phyloP scores from a whole-genome alignment of 345 rosid genomes.

The Eucalyptus cloeziana region DNA sequence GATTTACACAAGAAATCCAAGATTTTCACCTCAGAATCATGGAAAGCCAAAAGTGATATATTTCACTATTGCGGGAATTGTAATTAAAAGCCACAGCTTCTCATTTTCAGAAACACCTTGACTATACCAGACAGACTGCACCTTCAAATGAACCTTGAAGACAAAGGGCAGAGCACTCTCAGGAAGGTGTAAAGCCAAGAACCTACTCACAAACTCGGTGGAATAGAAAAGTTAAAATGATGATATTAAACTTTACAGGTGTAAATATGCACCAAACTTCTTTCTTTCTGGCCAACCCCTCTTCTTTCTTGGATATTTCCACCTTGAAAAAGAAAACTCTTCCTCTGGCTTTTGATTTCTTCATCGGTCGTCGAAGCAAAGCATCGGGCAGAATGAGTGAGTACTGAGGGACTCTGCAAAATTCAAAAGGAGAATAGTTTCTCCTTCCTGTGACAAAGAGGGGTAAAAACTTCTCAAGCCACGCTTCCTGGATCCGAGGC shows the following conservation, averaged over 20 bases:
- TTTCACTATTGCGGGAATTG: background rate
- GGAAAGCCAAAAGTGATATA: background rate
- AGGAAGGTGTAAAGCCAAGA: background rate
- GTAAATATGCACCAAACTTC: background rate
- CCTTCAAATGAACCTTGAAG: background rate
- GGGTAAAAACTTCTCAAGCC: constrained; percentile 24
- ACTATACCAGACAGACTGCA: background rate
- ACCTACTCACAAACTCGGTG: background rate
- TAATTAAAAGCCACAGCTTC: background rate
- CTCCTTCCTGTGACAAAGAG: background rate
- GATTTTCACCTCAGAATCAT: background rate
- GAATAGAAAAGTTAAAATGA: background rate
- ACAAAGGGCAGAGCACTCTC: background rate
- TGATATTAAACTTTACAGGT: background rate
- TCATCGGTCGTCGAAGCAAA: background rate
- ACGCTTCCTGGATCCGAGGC: constrained; percentile 75
- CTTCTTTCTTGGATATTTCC: background rate
- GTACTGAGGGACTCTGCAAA: background rate
- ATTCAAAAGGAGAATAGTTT: background rate
- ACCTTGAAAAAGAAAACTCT: background rate
- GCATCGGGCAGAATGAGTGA: background rate
- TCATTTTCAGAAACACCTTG: background rate
- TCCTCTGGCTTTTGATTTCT: background rate
- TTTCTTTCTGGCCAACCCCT: background rate
- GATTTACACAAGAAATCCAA: background rate